Conservation (phyloP, 2,329 filamentous ascomycete genomes). For the Purpureocillium takamizusanense region DNA sequence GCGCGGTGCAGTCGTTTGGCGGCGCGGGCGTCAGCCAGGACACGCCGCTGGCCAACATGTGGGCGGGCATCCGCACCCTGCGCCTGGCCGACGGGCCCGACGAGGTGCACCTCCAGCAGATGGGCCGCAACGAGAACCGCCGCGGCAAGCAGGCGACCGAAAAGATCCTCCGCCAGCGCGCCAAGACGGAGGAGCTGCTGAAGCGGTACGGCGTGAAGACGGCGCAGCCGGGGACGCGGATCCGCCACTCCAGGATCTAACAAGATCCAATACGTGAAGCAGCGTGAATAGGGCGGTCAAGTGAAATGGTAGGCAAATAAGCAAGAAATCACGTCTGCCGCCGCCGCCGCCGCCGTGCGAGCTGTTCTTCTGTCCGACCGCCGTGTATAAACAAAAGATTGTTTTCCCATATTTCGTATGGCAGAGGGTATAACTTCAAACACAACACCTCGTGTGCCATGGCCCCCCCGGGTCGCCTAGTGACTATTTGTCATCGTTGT, state of each 20-base stretch:
- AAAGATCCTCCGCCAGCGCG: slow-evolving; percentile 55
- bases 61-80: slow-evolving; percentile 72
- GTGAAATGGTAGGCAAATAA: no score
- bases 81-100: slow-evolving; percentile 89
- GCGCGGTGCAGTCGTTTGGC: slow-evolving; percentile 87
- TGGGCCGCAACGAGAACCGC: slow-evolving; percentile 74
- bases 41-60: slow-evolving; percentile 80
- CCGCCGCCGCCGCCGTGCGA: no score
- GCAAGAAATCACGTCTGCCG: no score
- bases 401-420: no score
- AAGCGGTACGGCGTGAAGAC: slow-evolving; percentile 42
- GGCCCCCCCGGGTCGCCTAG: no score
- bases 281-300: no score
- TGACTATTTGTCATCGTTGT: background rate
- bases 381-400: no score
- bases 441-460: no score
- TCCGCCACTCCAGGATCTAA: slow-evolving; percentile 39
- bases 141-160: slow-evolving; percentile 51
- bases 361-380: no score
- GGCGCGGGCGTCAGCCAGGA: slow-evolving; percentile 89
- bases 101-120: slow-evolving; percentile 82
- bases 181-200: slow-evolving; percentile 57
- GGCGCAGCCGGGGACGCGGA: slow-evolving; percentile 42
- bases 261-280: no score
- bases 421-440: no score